phyloP scores from a whole-genome alignment of 495 filamentous ascomycete species.

The Ramalina intermedia region DNA sequence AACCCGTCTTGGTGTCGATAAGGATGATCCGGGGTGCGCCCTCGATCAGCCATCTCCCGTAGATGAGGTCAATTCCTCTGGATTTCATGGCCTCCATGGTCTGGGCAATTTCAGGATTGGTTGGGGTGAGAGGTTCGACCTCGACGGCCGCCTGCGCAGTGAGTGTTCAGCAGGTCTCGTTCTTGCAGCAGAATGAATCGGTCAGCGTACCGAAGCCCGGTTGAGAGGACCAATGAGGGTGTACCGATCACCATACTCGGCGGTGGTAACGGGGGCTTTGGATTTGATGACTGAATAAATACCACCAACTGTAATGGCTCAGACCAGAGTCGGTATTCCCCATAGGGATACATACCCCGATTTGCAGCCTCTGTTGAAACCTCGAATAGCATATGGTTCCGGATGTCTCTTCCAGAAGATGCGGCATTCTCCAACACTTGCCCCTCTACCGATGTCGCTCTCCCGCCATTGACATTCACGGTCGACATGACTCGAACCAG shows the following conservation, averaged over 20 bases:
- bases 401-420: constrained; percentile 40
- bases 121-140: constrained; percentile 81
- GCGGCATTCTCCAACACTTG: constrained; percentile 1
- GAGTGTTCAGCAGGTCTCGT: constrained; percentile 16
- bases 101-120: constrained; percentile 59
- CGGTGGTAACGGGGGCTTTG: constrained; percentile 92
- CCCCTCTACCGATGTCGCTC: constrained; percentile 1
- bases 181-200: not conserved
- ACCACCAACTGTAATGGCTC: constrained; percentile 55
- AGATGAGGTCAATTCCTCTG: constrained; percentile 78
- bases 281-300: constrained; percentile 99
- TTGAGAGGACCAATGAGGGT: constrained; percentile 92
- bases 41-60: constrained; percentile 95
- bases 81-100: constrained; percentile 84
- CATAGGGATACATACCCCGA: constrained; percentile 44
- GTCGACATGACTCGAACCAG: constrained; percentile 3
- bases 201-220: constrained; percentile 55
- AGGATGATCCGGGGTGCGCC: constrained; percentile 86
- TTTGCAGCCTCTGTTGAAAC: constrained; percentile 94
- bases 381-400: constrained; percentile 81
- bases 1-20: constrained; percentile 88
- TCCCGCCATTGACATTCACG: constrained; percentile 1
- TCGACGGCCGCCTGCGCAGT: constrained; percentile 67
- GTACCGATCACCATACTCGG: constrained; percentile 96
- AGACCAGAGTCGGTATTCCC: not conserved